These are phyloP conservation scores for Coelastrella sp. DNA, from an alignment of 139 green algal species.

Conservation along the genomic window DNA sequence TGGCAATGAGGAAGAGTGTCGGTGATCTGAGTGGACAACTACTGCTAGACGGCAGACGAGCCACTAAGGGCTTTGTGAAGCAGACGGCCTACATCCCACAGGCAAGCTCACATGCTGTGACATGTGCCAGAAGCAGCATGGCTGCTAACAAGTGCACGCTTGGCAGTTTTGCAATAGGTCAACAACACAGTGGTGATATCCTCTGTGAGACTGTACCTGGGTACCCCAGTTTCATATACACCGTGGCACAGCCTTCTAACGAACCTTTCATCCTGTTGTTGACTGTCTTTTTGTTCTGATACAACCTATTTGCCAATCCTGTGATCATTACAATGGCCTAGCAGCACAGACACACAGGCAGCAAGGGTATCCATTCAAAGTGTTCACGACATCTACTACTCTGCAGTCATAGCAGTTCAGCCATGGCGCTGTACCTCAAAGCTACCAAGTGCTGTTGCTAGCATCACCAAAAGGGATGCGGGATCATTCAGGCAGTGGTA, in stretches of 20 bases:
- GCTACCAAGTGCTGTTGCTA: not conserved
- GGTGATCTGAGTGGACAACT: constrained; percentile 29
- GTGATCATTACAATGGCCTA: not conserved
- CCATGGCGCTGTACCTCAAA: too few species aligned
- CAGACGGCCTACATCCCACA: constrained; percentile 49
- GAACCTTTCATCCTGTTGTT: too few species aligned
- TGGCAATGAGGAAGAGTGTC: constrained; percentile 58
- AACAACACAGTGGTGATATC: not conserved
- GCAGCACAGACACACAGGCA: not conserved
- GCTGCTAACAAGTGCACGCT: too few species aligned
- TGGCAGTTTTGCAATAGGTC: not conserved
- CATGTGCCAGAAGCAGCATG: not conserved
- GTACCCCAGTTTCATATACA: not conserved
- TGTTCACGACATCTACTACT: too few species aligned
- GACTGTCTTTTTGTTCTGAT: too few species aligned
- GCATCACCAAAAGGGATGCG: too few species aligned
- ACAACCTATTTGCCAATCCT: too few species aligned
- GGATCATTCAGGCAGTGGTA: not conserved
- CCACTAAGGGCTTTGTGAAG: constrained; percentile 24
- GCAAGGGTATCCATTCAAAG: not conserved
- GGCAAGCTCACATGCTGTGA: not conserved
- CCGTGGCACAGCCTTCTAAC: too few species aligned
- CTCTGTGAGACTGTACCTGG: not conserved
- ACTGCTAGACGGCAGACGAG: constrained; percentile 38
- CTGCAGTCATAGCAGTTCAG: too few species aligned